Conservation (phyloP, 2,329 filamentous ascomycete species). For the Stemphylium lycopersici region DNA sequence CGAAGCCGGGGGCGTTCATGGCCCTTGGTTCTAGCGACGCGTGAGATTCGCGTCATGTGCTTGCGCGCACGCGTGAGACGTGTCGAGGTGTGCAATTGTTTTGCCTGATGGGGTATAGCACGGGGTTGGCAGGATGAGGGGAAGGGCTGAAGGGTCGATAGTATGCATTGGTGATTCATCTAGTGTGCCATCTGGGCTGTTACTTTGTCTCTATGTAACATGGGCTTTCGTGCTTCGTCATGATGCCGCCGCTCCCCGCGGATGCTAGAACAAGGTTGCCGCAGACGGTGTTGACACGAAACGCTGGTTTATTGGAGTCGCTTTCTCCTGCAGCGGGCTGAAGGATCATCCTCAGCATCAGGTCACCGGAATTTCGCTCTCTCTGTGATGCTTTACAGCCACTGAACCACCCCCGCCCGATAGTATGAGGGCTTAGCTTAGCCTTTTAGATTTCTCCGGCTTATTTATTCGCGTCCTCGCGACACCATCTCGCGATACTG, state of each 20-base stretch:
- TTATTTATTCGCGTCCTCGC: slow-evolving; percentile 5
- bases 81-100: slow-evolving; percentile 16
- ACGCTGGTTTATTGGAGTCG: too few species aligned
- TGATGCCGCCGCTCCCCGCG: neutral
- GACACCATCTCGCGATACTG: slow-evolving; percentile 9
- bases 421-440: neutral
- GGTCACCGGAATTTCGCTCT: neutral
- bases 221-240: neutral
- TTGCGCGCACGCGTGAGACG: slow-evolving; percentile 32
- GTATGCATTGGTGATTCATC: slow-evolving; percentile 1
- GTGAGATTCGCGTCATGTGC: slow-evolving; percentile 23
- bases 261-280: neutral
- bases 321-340: too few species aligned
- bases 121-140: slow-evolving; percentile 1
- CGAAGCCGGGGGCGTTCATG: neutral
- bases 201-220: neutral
- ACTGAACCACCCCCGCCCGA: neutral
- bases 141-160: neutral
- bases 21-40: slow-evolving; percentile 20
- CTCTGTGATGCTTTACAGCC: neutral
- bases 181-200: slow-evolving; percentile 9
- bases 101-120: slow-evolving; percentile 4
- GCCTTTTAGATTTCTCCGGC: slow-evolving; percentile 1
- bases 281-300: too few species aligned
- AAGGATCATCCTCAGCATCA: neutral